These are phyloP conservation scores for Straminergon stramineum DNA, from an alignment of 225 moss, liverwort and hornwort species.

Conservation along the genomic window DNA sequence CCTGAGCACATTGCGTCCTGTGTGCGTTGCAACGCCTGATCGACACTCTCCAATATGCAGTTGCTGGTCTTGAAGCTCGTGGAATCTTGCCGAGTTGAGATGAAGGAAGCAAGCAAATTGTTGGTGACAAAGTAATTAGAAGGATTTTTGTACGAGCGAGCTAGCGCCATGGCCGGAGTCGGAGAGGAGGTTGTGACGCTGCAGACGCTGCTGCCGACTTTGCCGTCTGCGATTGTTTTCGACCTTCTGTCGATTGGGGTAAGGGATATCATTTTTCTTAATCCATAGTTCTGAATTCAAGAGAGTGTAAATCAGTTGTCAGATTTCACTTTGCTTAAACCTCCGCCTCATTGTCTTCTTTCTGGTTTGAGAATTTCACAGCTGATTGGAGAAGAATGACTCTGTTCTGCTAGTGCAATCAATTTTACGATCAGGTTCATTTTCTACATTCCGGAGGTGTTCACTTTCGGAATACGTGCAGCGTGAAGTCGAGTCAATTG, in stretches of 20 bases:
- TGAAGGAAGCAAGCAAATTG: neutral
- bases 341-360: neutral
- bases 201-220: slow-evolving; percentile 12
- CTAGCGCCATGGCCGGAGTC: slow-evolving; percentile 11
- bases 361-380: neutral
- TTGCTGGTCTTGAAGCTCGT: neutral
- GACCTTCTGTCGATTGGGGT: slow-evolving; percentile 47
- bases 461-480: neutral
- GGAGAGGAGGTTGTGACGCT: neutral
- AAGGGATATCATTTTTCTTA: neutral
- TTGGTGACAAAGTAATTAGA: neutral
- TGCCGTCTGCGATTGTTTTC: slow-evolving; percentile 20
- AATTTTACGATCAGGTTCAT: neutral
- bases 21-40: neutral
- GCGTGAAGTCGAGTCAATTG: neutral
- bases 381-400: neutral
- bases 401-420: neutral
- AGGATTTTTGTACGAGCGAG: neutral
- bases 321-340: neutral
- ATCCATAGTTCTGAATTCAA: neutral
- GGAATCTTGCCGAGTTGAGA: neutral
- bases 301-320: neutral
- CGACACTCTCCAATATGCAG: neutral
- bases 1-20: neutral
- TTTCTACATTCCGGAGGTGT: neutral